Evolutionary conservation across 257 asterid genomes (phyloP).

Genomic region (Primulina eburnea): DNA sequence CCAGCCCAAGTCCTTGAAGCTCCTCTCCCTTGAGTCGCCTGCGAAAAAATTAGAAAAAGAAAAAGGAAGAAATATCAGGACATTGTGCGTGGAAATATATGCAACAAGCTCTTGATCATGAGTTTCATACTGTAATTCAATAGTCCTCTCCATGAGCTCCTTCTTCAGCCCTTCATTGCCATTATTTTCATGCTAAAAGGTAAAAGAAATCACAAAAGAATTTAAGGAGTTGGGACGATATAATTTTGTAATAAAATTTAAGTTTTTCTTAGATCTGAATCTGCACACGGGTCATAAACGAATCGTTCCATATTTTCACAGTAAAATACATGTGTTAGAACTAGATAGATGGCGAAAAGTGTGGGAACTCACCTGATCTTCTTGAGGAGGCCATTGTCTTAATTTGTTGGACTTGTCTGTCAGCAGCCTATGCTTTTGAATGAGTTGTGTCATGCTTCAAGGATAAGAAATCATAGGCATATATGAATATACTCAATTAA

Average conservation of each 20-base stretch:
- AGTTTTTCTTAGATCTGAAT: no score
- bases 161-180: constrained; percentile 35
- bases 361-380: constrained; percentile 33
- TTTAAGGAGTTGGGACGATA: neutral
- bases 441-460: constrained; percentile 66
- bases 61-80: neutral
- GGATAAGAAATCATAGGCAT: neutral
- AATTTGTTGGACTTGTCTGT: constrained; percentile 34
- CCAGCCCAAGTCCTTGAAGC: constrained; percentile 57
- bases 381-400: constrained; percentile 27
- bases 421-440: constrained; percentile 49
- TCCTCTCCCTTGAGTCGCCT: constrained; percentile 80
- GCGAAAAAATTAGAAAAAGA: neutral
- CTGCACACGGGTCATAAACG: no score
- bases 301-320: neutral
- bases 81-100: neutral
- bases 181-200: constrained; percentile 33
- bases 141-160: constrained; percentile 43
- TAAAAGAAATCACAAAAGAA: neutral
- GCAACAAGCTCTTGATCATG: neutral
- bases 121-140: constrained; percentile 54
- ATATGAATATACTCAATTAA: no score
- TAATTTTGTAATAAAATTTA: no score
- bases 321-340: neutral
- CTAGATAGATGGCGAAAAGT: neutral